Evolutionary conservation across 2,329 filamentous ascomycete species (phyloP).

Genomic region (Clonostachys sp.): DNA sequence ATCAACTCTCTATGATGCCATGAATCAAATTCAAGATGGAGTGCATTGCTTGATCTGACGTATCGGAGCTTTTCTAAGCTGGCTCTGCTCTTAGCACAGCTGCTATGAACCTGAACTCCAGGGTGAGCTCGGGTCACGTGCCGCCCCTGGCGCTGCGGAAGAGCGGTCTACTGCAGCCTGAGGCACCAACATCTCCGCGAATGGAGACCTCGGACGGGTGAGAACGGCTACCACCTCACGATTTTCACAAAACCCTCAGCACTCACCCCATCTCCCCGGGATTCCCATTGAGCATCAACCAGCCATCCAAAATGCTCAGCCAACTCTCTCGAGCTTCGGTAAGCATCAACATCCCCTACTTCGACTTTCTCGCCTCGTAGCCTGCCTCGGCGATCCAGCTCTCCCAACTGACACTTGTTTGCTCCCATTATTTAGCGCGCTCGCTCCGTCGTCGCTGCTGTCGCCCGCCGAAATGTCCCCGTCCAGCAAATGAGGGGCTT

Average conservation of each 20-base stretch:
- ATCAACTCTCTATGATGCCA: no score
- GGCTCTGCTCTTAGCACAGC: no score
- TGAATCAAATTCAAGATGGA: no score
- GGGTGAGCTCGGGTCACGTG: no score
- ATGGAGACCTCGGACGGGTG: conserved; percentile 9
- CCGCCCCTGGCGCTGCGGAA: no score
- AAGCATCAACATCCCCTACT: conserved; percentile 21
- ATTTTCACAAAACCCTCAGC: conserved; percentile 39
- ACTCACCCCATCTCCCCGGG: conserved; percentile 14
- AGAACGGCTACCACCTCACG: conserved; percentile 21
- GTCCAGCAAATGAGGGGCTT: conserved; percentile 47
- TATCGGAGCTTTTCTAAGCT: no score
- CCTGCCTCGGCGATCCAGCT: background rate
- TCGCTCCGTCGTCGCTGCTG: conserved; percentile 43
- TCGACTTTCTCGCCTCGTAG: background rate
- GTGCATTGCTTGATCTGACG: no score
- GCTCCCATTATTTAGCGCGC: conserved; percentile 40
- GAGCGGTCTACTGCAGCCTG: conserved; percentile 6
- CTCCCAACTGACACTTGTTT: background rate
- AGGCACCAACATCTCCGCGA: conserved; percentile 14
- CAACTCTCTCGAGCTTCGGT: conserved; percentile 53
- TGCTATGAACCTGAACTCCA: no score
- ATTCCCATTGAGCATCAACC: conserved; percentile 37
- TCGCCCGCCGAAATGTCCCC: conserved; percentile 32
- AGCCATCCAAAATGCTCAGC: conserved; percentile 48